These are phyloP conservation scores for Melanomma pulvis-pyrius DNA, from an alignment of 495 filamentous ascomycete species.

Conservation along the genomic window DNA sequence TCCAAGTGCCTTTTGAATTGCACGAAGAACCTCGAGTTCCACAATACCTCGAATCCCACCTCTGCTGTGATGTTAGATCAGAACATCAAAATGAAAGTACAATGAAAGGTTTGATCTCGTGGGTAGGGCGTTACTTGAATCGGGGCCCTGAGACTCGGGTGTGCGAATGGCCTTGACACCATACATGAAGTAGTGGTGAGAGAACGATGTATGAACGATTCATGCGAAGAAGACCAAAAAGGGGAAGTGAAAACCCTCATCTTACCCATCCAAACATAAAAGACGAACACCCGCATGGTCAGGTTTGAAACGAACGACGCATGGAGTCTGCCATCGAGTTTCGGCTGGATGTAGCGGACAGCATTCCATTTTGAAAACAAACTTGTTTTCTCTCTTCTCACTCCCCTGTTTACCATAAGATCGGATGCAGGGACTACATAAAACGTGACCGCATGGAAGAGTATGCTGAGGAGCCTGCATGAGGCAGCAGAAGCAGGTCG, in stretches of 20 bases:
- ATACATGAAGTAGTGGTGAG: no score
- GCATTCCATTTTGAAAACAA: constrained; percentile 2
- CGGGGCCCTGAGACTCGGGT: no score
- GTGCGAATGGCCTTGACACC: no score
- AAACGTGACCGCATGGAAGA: constrained; percentile 48
- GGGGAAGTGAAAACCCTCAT: no score
- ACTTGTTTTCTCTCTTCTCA: not conserved
- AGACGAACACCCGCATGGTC: constrained; percentile 43
- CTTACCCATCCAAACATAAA: constrained; percentile 50
- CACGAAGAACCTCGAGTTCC: constrained; percentile 47
- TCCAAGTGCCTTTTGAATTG: constrained; percentile 41
- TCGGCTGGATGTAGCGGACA: constrained; percentile 19
- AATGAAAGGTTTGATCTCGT: no score
- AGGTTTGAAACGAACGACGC: constrained; percentile 44
- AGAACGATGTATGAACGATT: no score
- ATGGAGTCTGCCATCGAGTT: not conserved
- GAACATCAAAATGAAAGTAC: no score
- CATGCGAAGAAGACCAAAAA: no score
- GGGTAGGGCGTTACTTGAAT: no score
- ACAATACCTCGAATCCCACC: constrained; percentile 52
- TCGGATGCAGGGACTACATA: constrained; percentile 36
- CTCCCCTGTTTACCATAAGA: not conserved
- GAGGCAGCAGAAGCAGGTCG: constrained; percentile 49
- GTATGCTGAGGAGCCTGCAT: constrained; percentile 45
- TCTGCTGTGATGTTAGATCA: constrained; percentile 31